Percentiles rank a stretch among this genome's conserved stretches.
These are phyloP conservation scores for Fimicolochytrium jonesii DNA, from an alignment of 192 early-diverging fungal genomes.

Conservation along the genomic window DNA sequence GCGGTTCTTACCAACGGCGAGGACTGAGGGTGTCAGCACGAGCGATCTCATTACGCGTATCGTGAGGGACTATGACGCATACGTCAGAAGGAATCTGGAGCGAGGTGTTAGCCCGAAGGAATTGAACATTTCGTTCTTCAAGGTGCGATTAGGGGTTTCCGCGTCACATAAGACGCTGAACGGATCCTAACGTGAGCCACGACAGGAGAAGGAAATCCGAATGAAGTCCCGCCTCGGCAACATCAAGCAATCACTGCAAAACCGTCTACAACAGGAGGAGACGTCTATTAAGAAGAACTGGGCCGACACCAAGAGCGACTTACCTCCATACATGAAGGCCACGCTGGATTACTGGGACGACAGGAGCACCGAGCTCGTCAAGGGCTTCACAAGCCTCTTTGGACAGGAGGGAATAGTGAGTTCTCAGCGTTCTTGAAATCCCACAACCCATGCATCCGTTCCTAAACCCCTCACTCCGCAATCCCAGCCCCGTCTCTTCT, in stretches of 20 bases:
- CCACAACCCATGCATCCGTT: no score
- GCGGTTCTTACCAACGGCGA: constrained; percentile 82
- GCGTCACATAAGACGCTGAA: background rate
- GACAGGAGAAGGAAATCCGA: constrained; percentile 23
- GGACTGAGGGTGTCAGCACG: constrained; percentile 87
- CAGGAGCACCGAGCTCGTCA: constrained; percentile 17
- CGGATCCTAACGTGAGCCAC: background rate
- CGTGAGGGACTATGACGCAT: constrained; percentile 29
- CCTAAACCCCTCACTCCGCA: no score
- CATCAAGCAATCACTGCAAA: constrained; percentile 17
- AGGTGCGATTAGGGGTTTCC: constrained; percentile 7
- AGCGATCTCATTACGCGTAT: constrained; percentile 91
- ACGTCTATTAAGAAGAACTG: constrained; percentile 14
- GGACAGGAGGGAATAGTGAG: constrained; percentile 23
- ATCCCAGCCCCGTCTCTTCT: no score
- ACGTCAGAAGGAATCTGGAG: constrained; percentile 30
- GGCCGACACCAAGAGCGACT: constrained; percentile 20
- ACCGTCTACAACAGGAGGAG: constrained; percentile 15
- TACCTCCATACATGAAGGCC: constrained; percentile 1
- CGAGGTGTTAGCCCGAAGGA: constrained; percentile 26
- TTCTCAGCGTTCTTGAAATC: no score
- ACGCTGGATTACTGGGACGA: constrained; percentile 27
- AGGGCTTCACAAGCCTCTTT: constrained; percentile 17
- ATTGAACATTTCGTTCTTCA: constrained; percentile 27
- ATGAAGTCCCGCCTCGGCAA: constrained; percentile 20